Evolutionary conservation across 176 grass and related monocot species (phyloP).

Genomic region (Stipa capillata): DNA sequence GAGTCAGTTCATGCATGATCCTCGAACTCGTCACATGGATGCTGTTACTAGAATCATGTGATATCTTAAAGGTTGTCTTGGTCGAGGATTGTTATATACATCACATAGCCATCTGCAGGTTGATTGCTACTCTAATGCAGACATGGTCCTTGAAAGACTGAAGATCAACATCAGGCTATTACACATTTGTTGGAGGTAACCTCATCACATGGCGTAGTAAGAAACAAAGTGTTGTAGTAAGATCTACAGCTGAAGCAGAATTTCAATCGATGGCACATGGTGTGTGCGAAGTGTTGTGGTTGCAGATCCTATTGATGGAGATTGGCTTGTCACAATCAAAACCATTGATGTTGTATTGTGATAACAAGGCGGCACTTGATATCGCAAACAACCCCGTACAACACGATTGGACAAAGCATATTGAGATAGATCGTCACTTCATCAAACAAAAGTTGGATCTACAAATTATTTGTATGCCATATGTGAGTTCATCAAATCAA

Average conservation of each 20-base stretch:
- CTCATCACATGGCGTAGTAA: too few species aligned
- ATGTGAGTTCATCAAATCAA: too few species aligned
- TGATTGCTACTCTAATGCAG: background rate
- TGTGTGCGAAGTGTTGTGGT: background rate
- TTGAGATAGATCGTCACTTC: too few species aligned
- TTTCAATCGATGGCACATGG: background rate
- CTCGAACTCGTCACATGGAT: background rate
- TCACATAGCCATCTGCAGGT: background rate
- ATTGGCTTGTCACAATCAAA: background rate
- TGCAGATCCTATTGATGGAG: background rate
- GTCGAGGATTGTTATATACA: background rate
- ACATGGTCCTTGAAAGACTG: too few species aligned
- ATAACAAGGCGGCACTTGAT: background rate
- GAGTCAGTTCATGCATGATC: background rate
- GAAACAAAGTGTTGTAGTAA: too few species aligned
- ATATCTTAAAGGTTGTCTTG: background rate
- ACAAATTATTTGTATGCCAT: too few species aligned
- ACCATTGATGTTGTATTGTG: background rate
- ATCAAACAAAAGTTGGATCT: too few species aligned
- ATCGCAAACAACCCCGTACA: too few species aligned
- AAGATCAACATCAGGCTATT: too few species aligned
- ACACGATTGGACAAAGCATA: too few species aligned
- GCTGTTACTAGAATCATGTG: background rate
- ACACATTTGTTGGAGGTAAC: too few species aligned
- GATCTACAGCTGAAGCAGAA: background rate